Percentiles rank a stretch among this genome's conserved stretches.
These are phyloP conservation scores for Rhynchosporium secalis DNA, from an alignment of 2,329 filamentous ascomycete genomes.

Conservation along the genomic window DNA sequence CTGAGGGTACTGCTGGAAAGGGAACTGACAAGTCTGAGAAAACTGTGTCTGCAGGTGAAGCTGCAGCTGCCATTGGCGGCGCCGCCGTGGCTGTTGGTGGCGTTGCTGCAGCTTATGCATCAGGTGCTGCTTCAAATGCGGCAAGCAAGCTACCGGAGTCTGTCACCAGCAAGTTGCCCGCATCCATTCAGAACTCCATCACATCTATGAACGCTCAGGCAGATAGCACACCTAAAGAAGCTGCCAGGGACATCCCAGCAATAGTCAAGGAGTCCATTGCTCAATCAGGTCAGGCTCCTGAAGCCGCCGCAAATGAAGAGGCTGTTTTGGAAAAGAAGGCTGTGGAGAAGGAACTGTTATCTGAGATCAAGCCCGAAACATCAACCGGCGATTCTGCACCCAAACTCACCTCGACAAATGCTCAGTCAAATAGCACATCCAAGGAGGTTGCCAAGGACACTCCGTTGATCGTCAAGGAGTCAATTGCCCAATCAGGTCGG, in stretches of 20 bases:
- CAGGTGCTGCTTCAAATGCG: conserved; percentile 42
- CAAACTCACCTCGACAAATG: conserved; percentile 43
- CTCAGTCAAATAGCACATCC: conserved; percentile 46
- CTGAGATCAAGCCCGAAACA: conserved; percentile 53
- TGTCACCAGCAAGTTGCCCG: conserved; percentile 53
- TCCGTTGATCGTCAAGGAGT: conserved; percentile 57
- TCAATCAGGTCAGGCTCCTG: conserved; percentile 61
- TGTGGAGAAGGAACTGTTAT: conserved; percentile 72
- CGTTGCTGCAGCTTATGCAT: conserved; percentile 44
- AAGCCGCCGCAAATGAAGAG: conserved; percentile 67
- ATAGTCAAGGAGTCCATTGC: conserved; percentile 59
- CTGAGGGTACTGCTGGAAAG: conserved; percentile 55
- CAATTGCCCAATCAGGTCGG: conserved; percentile 56
- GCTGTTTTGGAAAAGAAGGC: conserved; percentile 74
- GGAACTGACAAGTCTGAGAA: conserved; percentile 55
- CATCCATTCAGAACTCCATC: conserved; percentile 53
- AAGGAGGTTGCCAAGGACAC: conserved; percentile 49
- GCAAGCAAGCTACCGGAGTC: conserved; percentile 54
- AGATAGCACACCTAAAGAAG: conserved; percentile 43
- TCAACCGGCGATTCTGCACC: conserved; percentile 37
- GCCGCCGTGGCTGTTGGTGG: conserved; percentile 47
- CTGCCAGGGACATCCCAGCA: conserved; percentile 53
- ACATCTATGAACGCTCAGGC: conserved; percentile 49
- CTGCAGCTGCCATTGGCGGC: conserved; percentile 45
- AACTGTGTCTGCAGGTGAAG: conserved; percentile 46